Conservation (phyloP, 495 filamentous ascomycete genomes). For the Penicillium nucicola region DNA sequence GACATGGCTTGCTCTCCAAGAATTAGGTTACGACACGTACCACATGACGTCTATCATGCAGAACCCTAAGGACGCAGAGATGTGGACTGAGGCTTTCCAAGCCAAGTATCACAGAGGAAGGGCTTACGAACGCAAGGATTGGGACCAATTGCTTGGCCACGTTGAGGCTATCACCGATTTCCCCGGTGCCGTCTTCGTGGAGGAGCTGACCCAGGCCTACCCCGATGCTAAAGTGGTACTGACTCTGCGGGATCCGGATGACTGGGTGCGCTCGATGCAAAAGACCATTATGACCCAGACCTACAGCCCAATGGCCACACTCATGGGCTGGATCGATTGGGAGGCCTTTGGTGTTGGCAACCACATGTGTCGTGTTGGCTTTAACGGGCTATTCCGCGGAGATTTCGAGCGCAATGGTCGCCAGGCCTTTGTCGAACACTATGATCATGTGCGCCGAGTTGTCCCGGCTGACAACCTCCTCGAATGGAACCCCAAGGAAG, state of each 20-base stretch:
- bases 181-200: slow-evolving; percentile 36
- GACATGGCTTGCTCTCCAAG: slow-evolving; percentile 11
- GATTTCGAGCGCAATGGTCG: slow-evolving; percentile 16
- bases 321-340: slow-evolving; percentile 12
- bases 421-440: slow-evolving; percentile 23
- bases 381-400: slow-evolving; percentile 27
- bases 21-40: slow-evolving; percentile 17
- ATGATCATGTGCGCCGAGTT: slow-evolving; percentile 19
- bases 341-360: slow-evolving; percentile 15
- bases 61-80: slow-evolving; percentile 39
- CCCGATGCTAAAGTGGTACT: slow-evolving; percentile 45
- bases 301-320: slow-evolving; percentile 6
- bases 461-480: slow-evolving; percentile 16
- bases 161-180: slow-evolving; percentile 32
- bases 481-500: slow-evolving; percentile 31
- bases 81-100: slow-evolving; percentile 51
- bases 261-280: slow-evolving; percentile 41
- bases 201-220: slow-evolving; percentile 37
- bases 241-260: slow-evolving; percentile 34
- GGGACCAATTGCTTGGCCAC: slow-evolving; percentile 51
- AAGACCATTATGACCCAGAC: slow-evolving; percentile 29
- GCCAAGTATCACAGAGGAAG: slow-evolving; percentile 46
- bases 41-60: slow-evolving; percentile 17
- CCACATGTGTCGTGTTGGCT: slow-evolving; percentile 22
- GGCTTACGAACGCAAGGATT: slow-evolving; percentile 46